Evolutionary conservation across 2,329 filamentous ascomycete species (phyloP), one percentile per base, ranked within the genome.

Genomic region (Aspergillus pseudonomiae): DNA sequence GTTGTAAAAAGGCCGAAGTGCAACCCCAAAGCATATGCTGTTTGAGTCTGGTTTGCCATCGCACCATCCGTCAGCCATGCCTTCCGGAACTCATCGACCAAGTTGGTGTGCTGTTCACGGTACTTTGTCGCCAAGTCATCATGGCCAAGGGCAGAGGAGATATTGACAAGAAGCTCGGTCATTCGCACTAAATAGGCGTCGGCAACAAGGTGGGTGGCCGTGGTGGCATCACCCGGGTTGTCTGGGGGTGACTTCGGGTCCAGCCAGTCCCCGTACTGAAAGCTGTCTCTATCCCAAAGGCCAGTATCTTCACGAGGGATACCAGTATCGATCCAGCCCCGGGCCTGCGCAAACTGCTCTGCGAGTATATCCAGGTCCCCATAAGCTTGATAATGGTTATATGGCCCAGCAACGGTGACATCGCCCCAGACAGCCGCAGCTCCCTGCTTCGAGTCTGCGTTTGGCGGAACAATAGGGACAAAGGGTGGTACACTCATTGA

Each of bases 231-330:
- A 0, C 72, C 74, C 2, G 77, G 73, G 4, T 70, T 66, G 11
- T 74, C 70, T 7, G 73, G 60, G 2, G 75, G 77, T 1, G 77
- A 73, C 12, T 68, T 67, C 1, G 77, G 78, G 60, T 80, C 78
- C 0, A 80, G 66, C 77, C 78, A 80, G 67, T 80, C 78, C 4
- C 67, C 75, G 10, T 73, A 73, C 62, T 79, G 75, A 66, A 72
- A 63, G 14, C 52, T 53, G 10, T 61, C 58, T 0, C 63, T 32
- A 46, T 65, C 60, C 63, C 63, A 65, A 1, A 67, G 65, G 6
- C 61, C 59, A 19, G 26, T 54, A 3, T 62, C 60, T 7, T 64
- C 62, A 5, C 64, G 63, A 1, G 46, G 56, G 16, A 67, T 57
- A 0, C 61, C 64, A 7, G 60, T 62, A 26, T 67, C 65, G 12